Percentiles rank a stretch among this genome's conserved stretches.
phyloP scores from a whole-genome alignment of 192 early-diverging fungal genomes.

The Backusella tuberculispora region DNA sequence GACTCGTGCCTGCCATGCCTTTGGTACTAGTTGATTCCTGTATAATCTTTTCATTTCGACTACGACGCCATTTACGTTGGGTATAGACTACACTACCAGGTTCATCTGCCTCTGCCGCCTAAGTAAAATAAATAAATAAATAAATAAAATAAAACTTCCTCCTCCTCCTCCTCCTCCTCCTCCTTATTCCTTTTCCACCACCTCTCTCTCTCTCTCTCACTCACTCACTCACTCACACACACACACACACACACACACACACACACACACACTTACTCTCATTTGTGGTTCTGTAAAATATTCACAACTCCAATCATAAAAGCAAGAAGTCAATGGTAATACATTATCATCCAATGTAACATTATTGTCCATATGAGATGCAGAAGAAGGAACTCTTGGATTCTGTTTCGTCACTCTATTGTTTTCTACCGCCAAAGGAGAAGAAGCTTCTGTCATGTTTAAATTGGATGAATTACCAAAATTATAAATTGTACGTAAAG shows the following conservation, averaged over 20 bases:
- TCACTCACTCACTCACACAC: background rate
- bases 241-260: too few relatives aligned
- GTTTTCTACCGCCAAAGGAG: background rate
- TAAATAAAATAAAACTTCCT: conserved; percentile 2
- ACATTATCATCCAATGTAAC: conserved; percentile 39
- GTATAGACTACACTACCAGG: conserved; percentile 78
- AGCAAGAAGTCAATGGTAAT: conserved; percentile 62
- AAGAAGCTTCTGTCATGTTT: background rate
- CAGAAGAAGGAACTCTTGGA: background rate
- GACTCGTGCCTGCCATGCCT: conserved; percentile 60
- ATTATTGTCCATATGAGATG: background rate
- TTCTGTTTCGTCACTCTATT: background rate
- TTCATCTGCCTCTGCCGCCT: conserved; percentile 77
- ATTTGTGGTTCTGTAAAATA: conserved; percentile 91
- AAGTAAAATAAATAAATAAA: conserved; percentile 27
- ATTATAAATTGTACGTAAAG: conserved; percentile 41
- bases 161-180: too few relatives aligned
- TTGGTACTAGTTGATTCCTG: conserved; percentile 53
- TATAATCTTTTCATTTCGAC: conserved; percentile 68
- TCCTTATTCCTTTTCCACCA: background rate
- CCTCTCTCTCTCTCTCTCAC: background rate
- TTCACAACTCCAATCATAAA: conserved; percentile 87
- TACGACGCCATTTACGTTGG: conserved; percentile 72
- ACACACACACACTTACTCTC: conserved; percentile 53
- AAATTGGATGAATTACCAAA: conserved; percentile 30